Evolutionary conservation across 345 rosid species (phyloP), one percentile per base, ranked within the genome.

Genomic region (Cardamine chenopodiifolia): DNA sequence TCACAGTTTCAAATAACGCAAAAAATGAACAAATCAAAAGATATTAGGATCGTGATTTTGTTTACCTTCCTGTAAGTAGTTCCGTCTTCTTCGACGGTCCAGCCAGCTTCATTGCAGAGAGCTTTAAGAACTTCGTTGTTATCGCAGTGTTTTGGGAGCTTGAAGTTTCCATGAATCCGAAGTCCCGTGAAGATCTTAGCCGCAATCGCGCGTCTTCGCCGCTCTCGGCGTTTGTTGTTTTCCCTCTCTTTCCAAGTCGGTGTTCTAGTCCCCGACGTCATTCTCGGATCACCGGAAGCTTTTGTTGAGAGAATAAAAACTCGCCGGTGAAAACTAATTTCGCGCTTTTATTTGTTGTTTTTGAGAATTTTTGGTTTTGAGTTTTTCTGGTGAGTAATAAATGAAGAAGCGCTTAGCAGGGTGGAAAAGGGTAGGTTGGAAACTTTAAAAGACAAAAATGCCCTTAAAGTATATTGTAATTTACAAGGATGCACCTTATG

Each of bases 221-320:
- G 70, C 79, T 95, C 99, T 77, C 99, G 74, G 71, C 91, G 73
- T 82, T 95, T 95, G 83, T 95, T 95, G 85, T 92, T 95, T 87
- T 95, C 99, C 59, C 99, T 82, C 86, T 95, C 99, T 85, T 90
- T 95, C 97, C 97, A 92, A 39, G 96, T 90, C 79, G 99, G 99
- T 82, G 87, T 89, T 83, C 99, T 81, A 71, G 96, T 74, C 66
- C 97, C 98, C 25, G 96, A 84, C 77, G 97, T 90, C 99, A 95
- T 94, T 25, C 40, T 52, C 5, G 0, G 39, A 56, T 74, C 71
- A 70, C 73, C 71, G 35, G 40, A 31, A 14, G 26, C 26, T 11
- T 68, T 11, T 14, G 3, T 63, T 42, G 17, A 25, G 23, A 66
- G 59, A 44, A 64, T 4, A 7, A 25, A 10, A 64, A 42, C 60